These are phyloP conservation scores for Phytophthora pini DNA, from an alignment of 352 stramenopile genomes.

Conservation along the genomic window DNA sequence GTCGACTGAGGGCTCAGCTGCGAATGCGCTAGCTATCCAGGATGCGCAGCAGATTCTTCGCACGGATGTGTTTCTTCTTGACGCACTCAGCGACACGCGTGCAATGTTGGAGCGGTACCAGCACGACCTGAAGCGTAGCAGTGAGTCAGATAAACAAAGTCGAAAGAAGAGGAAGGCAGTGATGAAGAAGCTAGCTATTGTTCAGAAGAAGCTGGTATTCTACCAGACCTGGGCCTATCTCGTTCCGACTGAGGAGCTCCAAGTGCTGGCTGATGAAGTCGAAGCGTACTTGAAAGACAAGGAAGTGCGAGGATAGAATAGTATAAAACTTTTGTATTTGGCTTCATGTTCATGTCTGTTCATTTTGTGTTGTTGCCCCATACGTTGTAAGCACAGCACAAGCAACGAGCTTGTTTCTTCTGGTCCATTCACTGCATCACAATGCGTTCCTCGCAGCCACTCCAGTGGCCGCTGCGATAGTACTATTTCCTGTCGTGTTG, in stretches of 20 bases:
- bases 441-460: constrained; percentile 18
- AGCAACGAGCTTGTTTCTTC: constrained; percentile 20
- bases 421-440: constrained; percentile 33
- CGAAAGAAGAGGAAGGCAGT: constrained; percentile 32
- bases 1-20: constrained; percentile 10
- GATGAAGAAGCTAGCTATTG: constrained; percentile 33
- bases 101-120: constrained; percentile 47
- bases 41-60: constrained; percentile 53
- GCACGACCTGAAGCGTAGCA: constrained; percentile 25
- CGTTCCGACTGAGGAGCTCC: constrained; percentile 26
- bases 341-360: constrained; percentile 32
- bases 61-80: constrained; percentile 61
- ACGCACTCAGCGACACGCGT: constrained; percentile 64
- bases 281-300: constrained; percentile 28
- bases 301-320: constrained; percentile 26
- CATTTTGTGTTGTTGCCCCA: constrained; percentile 22
- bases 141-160: constrained; percentile 26
- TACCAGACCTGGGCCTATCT: constrained; percentile 60
- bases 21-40: constrained; percentile 43
- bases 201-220: constrained; percentile 69
- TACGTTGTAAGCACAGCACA: constrained; percentile 40
- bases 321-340: constrained; percentile 39
- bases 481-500: constrained; percentile 39
- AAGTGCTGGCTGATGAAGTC: constrained; percentile 30
- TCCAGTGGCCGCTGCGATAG: constrained; percentile 18